A percentile compares a stretch with the other conserved stretches of the same genome.
Conservation (phyloP, 305 asterid species). For the Ruellia speciosa region DNA sequence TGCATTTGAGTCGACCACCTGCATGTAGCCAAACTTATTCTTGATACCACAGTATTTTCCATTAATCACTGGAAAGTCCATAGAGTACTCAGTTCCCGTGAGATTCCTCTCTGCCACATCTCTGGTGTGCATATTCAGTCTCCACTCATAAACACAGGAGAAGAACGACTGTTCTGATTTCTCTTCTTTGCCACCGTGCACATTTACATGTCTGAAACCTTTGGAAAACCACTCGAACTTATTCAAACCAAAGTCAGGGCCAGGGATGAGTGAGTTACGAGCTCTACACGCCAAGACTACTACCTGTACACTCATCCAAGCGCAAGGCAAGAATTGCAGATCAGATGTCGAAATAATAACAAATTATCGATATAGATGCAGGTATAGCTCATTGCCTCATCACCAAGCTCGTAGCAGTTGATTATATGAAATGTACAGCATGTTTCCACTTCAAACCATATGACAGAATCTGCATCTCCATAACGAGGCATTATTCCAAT, state of each 20-base stretch:
- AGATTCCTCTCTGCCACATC: conserved; percentile 40
- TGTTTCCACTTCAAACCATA: conserved; percentile 56
- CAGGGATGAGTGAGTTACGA: conserved; percentile 43
- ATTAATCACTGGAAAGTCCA: conserved; percentile 64
- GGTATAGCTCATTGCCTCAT: conserved; percentile 32
- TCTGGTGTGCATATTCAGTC: conserved; percentile 33
- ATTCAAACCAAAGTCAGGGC: conserved; percentile 49
- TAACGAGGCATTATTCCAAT: conserved; percentile 73
- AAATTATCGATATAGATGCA: neutral
- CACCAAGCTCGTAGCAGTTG: conserved; percentile 47
- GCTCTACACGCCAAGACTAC: conserved; percentile 46
- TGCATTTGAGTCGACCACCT: conserved; percentile 30
- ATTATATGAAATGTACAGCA: conserved; percentile 46
- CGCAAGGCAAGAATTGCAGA: neutral
- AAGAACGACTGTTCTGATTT: conserved; percentile 26
- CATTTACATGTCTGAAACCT: conserved; percentile 27
- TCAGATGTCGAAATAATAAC: neutral
- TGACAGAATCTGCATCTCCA: conserved; percentile 50
- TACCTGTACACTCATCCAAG: conserved; percentile 29
- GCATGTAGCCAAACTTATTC: conserved; percentile 45
- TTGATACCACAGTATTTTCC: conserved; percentile 30
- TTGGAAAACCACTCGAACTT: conserved; percentile 48
- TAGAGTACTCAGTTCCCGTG: conserved; percentile 35
- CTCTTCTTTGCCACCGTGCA: conserved; percentile 13
- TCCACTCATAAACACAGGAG: conserved; percentile 48